Evolutionary conservation across 139 green algal genomes (phyloP), one percentile per base, ranked within the genome.

Genomic region (Asterochloris erici): DNA sequence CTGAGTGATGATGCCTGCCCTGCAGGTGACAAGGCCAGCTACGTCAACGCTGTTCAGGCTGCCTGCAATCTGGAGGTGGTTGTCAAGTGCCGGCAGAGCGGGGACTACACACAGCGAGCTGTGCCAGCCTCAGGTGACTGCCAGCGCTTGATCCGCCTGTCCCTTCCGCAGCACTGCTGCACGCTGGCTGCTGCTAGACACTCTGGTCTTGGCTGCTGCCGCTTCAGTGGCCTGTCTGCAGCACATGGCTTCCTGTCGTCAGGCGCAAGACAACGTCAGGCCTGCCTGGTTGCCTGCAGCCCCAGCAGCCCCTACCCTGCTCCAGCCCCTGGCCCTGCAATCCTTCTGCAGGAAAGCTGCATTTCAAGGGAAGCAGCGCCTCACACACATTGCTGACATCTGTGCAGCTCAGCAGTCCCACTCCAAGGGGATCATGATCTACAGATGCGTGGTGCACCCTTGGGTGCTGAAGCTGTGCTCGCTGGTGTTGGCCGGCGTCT

Each of bases 1-100:
- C 4, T 54, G 38, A 54, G 6, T 6, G 6, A 6, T 54, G 38
- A 6, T 54, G 38, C 4, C 38, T 54, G 4, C 26, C 11, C 27
- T 81, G 77, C 28, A 90, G 87, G 82, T 29, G 82, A 85, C 12
- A 82, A 84, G 76, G 82, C 88, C 0, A 80, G 89, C 82, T 96
- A 96, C 82, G 88, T 87, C 26, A 84, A 90, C 74, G 87, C 87
- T 29, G 87, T 95, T 54, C 73, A 84, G 71, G 78, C 91, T 74
- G 93, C 90, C 12, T 81, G 93, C 14, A 87, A 92, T 73, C 82
- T 93, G 86, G 92, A 96, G 84, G 84, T 87, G 26, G 82, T 95
- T n/a, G 61, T 91, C 63, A 93, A 93, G 77, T 78, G 68, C 60
- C 68, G 86, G 74, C 47, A 81, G 84, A 68, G 19, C 19, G 47